Evolutionary conservation across 345 rosid species (phyloP), one percentile per base, ranked within the genome.

Genomic region (Euclidium syriacum): DNA sequence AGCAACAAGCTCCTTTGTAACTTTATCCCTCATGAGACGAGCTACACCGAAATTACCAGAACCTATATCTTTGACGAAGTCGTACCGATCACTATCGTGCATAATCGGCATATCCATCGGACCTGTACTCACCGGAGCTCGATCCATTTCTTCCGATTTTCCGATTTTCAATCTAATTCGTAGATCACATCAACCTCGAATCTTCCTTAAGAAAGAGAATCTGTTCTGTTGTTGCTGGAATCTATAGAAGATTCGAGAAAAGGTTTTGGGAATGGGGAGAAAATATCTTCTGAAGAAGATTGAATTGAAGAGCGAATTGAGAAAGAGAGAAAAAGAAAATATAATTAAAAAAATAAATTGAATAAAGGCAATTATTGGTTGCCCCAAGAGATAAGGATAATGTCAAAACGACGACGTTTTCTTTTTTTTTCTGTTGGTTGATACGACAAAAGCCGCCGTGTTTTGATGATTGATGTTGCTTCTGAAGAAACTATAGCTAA

Each of bases 51-150:
- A 89, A 68, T 92, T 92, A 46, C 97, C 97, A 0, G 91, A 79
- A 23, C 97, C 99, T 62, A 94, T 94, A 78, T 87, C 95, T 23
- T 75, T 78, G 7, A 94, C 88, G 22, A 87, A 80, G 72, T 94
- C 99, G 65, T 85, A 94, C 2, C 96, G 85, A 73, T 87, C 97
- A 38, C 96, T 84, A 34, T 94, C 97, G 80, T 94, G 97, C 83
- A 85, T 80, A 73, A 90, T 94, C 77, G 96, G 97, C 91, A 90
- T 43, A 65, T 90, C 95, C 88, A 87, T 83, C n/a, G 84, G 83
- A 12, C 83, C 83, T 39, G 81, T 70, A 3, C 78, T 67, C 61
- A 78, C 47, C 67, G 75, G 69, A 43, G 73, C 57, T 60, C 82
- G 83, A 80, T 85, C 80, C 90, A 64, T 58, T 39, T 38, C 49